Evolutionary conservation across 257 asterid species (phyloP), one percentile per base, ranked within the genome.

Genomic region (Nicotiana sylvestris): DNA sequence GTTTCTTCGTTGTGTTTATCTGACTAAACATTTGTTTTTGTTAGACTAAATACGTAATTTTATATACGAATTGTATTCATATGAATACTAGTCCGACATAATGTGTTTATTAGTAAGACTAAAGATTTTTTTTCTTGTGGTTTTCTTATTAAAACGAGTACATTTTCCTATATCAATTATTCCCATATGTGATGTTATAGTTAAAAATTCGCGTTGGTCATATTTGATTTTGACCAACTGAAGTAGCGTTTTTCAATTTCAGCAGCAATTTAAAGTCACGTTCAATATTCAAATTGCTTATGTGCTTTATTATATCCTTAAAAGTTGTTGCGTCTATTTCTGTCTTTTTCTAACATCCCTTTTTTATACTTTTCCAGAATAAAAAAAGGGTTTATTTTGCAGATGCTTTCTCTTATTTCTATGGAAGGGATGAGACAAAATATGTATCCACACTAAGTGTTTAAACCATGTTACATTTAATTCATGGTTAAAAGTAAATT

Each of bases 201-300:
- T 67, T 17, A 67, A 17, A 13, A 67, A 33, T 2, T 67, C 30
- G 30, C 16, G 43, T 15, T 29, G 80, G 80, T 27, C 80, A 15
- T 51, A 51, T 76, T 76, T 76, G 17, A 76, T 76, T 76, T 76
- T 76, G 29, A 51, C 80, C 17, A 76, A 49, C 2, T 49, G 78
- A 74, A 25, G 39, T 57, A 74, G 7, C 25, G 21, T 46, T 49
- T 72, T 12, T 7, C 43, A 60, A 49, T 49, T 49, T 3, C 2
- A 72, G 37, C 25, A 25, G 79, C 78, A 43, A 25, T 21, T 74
- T 12, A 15, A 74, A 74, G 43, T 74, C 27, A n/a, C 16, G 16
- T 76, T 76, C 64, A 51, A 76, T 15, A 51, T 51, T 76, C 64
- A 15, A 76, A 27, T 51, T 76, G 16, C 4, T 49, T 74, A 51